Base-by-base conservation (phyloP, 306 rosid genomes). In the Quercus parvula region DNA sequence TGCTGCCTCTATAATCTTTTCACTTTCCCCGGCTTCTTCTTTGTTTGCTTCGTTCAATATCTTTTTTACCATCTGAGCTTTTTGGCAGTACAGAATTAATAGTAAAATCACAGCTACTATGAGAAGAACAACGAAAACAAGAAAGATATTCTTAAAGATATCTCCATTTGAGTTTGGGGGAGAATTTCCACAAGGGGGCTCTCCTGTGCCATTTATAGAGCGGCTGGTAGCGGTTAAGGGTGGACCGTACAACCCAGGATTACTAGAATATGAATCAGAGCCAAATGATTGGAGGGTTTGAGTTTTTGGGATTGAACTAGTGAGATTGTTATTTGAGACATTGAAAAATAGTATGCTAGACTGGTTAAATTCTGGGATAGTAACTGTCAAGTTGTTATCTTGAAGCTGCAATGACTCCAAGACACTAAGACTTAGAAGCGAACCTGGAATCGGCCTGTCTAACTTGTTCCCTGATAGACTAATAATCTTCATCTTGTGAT, bases 321-420 rank as follows among this genome's bases (percentile, higher is more conserved):
- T 44, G 46, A 90, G 82, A 72, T 61, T 38, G 77, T 88, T 90
- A 52, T 85, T 74, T 20, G 94, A 88, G 77, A 88, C 81, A 24
- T 88, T 78, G 82, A 90, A 78, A 63, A 0, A 41, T 56, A 49
- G 63, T 59, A 90, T 63, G 62, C 81, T 73, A 25, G 85, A 64
- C 54, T 85, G 92, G 22, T 62, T 78, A 41, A 90, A 70, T 24
- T 51, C 89, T 10, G 92, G 91, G 24, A 88, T 82, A 0, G n/a
- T n/a, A n/a, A n/a, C 88, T 8, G 70, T 44, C 56, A 88, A 75
- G 7, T 33, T 64, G 77, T 88, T 90, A 46, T 80, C 75, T 55
- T 87, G 82, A 59, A 88, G 62, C 20, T 77, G 76, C 83, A 90
- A 62, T 0, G 81, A 76, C 68, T 78, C 85, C 85, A 88, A 77